These are phyloP conservation scores for Trypanosoma theileri DNA, from an alignment of 208 protist species.

Conservation along the genomic window DNA sequence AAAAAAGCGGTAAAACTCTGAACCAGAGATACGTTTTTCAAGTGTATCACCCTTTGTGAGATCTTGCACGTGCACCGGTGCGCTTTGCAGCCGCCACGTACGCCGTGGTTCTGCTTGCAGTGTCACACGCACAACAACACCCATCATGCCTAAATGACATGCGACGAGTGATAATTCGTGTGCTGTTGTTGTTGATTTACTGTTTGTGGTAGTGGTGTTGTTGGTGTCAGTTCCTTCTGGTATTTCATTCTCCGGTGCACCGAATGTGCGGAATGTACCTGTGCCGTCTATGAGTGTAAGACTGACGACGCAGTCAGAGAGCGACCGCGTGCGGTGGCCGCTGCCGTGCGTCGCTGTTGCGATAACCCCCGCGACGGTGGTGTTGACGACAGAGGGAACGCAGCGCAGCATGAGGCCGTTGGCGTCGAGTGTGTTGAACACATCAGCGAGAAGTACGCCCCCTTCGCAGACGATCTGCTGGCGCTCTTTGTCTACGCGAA, in stretches of 20 bases:
- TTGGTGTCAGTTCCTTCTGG: too few relatives aligned
- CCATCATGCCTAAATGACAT: constrained; percentile 67
- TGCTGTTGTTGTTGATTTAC: constrained; percentile 7
- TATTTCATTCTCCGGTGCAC: neutral
- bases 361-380: constrained; percentile 61
- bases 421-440: constrained; percentile 47
- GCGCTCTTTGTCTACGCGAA: constrained; percentile 38
- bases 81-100: constrained; percentile 50
- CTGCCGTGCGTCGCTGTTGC: constrained; percentile 72
- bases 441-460: constrained; percentile 45
- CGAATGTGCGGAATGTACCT: constrained; percentile 33
- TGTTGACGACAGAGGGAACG: constrained; percentile 67
- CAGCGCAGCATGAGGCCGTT: constrained; percentile 59
- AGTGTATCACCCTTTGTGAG: constrained; percentile 37
- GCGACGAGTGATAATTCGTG: constrained; percentile 47
- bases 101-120: constrained; percentile 46
- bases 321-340: constrained; percentile 36
- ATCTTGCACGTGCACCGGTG: constrained; percentile 40
- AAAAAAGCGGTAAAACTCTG: constrained; percentile 76
- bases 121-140: constrained; percentile 64
- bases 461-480: constrained; percentile 51
- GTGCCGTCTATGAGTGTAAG: constrained; percentile 54
- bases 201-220: too few relatives aligned
- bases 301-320: constrained; percentile 55
- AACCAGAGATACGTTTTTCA: constrained; percentile 28